Base-by-base conservation (phyloP, 1,284 basidiomycete species). In the Malassezia pachydermatis region DNA sequence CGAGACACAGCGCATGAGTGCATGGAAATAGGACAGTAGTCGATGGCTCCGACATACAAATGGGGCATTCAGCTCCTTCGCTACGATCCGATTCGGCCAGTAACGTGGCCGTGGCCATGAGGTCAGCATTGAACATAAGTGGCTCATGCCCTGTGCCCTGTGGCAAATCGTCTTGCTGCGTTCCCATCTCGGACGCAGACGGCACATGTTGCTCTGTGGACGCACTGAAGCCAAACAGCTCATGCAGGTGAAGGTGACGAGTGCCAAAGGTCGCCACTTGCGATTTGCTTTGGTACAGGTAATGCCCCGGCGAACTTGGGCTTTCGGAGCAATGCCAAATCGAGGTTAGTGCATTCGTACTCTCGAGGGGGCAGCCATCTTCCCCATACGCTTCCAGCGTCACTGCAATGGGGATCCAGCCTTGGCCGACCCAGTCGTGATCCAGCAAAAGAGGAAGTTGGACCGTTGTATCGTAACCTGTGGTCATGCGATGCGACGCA, bases 351-450 rank as follows among this genome's bases (percentile, higher is more conserved):
- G 64, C 53, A 32, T 70, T 71, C 9, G 63, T 62, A 42, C 62
- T 54, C 11, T 41, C 39, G 1, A 67, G 49, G 0, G 65, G 61
- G 16, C 54, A 42, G 5, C 58, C 63, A 17, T 61, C 53, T 25
- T 67, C 67, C 39, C 68, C 67, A 7, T 70, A 53, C 19, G 67
- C 68, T 46, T 71, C 68, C 11, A 71, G 58, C 1, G 65, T 55
- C 9, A 71, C 55, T 17, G 62, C 55, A 3, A 70, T 23, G 27
- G 63, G 61, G 44, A 66, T 51, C 25, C 65, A 22, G 16, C 30
- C 19, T 2, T 29, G 17, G 8, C 9, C 19, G 0, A 10, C 16
- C 8, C 34, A 17, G 16, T 6, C 23, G 8, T 13, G n/a, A 14
- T 51, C 44, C 5, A 51, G 38, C n/a, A 41, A 10, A 5, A 51